These are phyloP conservation scores for Myxozyma sirexii DNA, from an alignment of 805 yeast genomes.

Conservation along the genomic window DNA sequence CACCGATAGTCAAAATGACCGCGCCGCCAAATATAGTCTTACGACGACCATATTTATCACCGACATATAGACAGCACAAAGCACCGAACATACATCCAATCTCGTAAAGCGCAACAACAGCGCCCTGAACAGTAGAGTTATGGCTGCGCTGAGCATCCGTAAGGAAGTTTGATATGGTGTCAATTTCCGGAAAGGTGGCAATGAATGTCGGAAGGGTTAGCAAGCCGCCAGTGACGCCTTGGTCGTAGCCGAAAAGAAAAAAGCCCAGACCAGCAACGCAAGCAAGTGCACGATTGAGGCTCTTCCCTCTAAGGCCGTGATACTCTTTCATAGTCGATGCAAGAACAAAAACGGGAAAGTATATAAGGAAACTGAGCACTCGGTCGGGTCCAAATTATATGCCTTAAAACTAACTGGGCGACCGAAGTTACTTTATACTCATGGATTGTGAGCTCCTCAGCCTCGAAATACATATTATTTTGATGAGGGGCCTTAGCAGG, in stretches of 20 bases:
- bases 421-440: background rate
- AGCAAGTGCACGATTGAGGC: constrained; percentile 54
- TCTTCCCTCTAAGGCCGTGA: constrained; percentile 57
- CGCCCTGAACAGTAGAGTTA: constrained; percentile 25
- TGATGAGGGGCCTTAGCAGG: background rate
- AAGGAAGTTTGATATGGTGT: constrained; percentile 5
- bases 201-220: constrained; percentile 26
- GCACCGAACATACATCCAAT: constrained; percentile 80
- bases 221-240: constrained; percentile 65
- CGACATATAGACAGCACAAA: constrained; percentile 58
- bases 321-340: background rate
- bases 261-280: constrained; percentile 66
- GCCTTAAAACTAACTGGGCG: background rate
- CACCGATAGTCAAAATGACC: constrained; percentile 59
- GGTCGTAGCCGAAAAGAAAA: constrained; percentile 75
- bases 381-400: background rate
- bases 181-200: constrained; percentile 22
- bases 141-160: background rate
- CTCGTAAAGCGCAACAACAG: constrained; percentile 52
- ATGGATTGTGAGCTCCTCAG: background rate
- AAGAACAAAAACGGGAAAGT: background rate
- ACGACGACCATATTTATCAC: constrained; percentile 69
- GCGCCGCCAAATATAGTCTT: constrained; percentile 61
- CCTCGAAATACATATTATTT: background rate
- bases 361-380: background rate